phyloP scores from a whole-genome alignment of 176 grass and related monocot species.

The Hsuehochloa calcarea region DNA sequence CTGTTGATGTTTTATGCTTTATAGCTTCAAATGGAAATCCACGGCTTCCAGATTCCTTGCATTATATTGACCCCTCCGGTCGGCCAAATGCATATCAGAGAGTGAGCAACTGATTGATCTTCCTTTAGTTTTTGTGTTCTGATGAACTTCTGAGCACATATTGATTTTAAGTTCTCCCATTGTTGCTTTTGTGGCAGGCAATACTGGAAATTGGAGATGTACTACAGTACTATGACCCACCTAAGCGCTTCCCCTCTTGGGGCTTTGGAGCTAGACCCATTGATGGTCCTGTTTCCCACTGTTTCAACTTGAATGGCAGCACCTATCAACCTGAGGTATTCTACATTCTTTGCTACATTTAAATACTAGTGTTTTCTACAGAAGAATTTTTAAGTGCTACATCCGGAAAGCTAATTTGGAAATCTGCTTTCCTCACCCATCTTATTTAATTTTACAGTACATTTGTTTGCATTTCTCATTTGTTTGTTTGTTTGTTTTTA shows the following conservation, averaged over 20 bases:
- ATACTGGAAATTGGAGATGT: constrained; percentile 95
- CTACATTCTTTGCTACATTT: constrained; percentile 8
- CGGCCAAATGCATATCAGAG: constrained; percentile 99
- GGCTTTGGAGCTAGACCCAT: constrained; percentile 98
- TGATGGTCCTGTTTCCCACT: constrained; percentile 94
- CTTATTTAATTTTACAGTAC: not conserved
- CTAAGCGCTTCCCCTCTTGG: constrained; percentile 84
- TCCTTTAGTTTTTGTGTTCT: constrained; percentile 27
- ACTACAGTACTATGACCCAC: constrained; percentile 78
- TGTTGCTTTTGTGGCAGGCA: constrained; percentile 52
- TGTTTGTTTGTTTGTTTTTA: not conserved
- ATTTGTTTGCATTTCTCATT: not conserved
- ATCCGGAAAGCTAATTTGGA: not conserved
- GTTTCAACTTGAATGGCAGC: constrained; percentile 98
- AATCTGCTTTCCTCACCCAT: not conserved
- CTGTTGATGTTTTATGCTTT: constrained; percentile 24
- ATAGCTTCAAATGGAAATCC: constrained; percentile 99
- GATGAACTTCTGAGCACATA: constrained; percentile 29
- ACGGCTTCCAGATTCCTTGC: constrained; percentile 95
- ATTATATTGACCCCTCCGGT: constrained; percentile 98
- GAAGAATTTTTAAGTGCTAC: not conserved
- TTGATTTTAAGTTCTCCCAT: constrained; percentile 22
- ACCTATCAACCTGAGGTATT: constrained; percentile 82
- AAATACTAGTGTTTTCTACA: constrained; percentile 9
- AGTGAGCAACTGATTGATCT: constrained; percentile 54